These are phyloP conservation scores for Phytopythium mirpurense DNA, from an alignment of 352 stramenopile genomes.

Conservation along the genomic window DNA sequence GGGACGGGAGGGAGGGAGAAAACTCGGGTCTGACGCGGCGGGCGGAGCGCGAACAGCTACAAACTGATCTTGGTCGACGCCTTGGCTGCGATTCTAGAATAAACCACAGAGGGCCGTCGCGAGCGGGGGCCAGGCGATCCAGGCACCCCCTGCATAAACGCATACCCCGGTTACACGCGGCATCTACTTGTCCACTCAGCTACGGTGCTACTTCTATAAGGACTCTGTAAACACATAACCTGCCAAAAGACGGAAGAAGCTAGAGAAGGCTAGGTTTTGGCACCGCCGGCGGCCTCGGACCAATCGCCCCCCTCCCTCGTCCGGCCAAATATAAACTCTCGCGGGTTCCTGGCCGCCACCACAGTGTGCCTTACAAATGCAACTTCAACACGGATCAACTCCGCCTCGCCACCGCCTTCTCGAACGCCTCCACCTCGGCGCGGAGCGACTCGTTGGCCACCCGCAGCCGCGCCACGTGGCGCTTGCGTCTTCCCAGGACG, in stretches of 20 bases:
- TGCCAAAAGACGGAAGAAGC: not conserved
- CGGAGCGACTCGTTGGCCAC: constrained; percentile 5
- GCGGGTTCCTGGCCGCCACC: not conserved
- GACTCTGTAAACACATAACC: not conserved
- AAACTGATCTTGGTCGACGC: too few relatives aligned
- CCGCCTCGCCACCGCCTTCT: constrained; percentile 11
- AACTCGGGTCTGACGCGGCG: not conserved
- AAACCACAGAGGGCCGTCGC: not conserved
- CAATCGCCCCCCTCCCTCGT: not conserved
- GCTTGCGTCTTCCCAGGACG: not conserved
- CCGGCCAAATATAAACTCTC: not conserved
- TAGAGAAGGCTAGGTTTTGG: not conserved
- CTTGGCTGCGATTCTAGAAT: constrained; percentile 19
- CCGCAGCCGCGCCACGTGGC: not conserved
- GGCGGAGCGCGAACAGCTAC: not conserved
- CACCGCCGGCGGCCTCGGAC: not conserved
- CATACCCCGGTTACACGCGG: not conserved
- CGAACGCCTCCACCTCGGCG: constrained; percentile 10
- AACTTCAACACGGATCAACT: constrained; percentile 8
- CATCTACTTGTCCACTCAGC: too few relatives aligned
- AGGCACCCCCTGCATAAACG: not conserved
- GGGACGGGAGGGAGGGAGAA: not conserved
- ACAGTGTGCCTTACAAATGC: too few relatives aligned
- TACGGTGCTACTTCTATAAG: not conserved
- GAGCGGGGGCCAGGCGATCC: not conserved